Conservation (phyloP, 139 green algal genomes). For the Deuterostichococcus epilithicus region DNA sequence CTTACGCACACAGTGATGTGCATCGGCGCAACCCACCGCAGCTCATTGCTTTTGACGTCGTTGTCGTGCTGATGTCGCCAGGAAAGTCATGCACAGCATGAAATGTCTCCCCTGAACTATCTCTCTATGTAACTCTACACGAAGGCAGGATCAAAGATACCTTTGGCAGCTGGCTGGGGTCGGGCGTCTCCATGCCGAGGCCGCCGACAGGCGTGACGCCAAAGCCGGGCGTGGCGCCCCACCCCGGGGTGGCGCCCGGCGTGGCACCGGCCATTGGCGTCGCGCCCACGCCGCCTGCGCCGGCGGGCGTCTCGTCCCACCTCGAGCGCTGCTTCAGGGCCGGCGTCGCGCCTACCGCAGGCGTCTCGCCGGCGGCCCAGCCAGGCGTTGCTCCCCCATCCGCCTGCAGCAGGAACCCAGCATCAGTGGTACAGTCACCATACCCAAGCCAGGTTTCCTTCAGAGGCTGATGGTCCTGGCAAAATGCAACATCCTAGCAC, state of each 20-base stretch:
- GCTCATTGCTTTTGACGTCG: too few species aligned
- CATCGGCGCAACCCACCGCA: too few species aligned
- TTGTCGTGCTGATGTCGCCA: too few species aligned
- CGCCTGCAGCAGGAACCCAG: constrained; percentile 3
- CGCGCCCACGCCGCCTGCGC: not conserved
- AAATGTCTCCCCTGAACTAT: too few species aligned
- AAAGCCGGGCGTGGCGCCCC: constrained; percentile 57
- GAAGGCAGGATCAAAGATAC: too few species aligned
- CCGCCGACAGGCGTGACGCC: constrained; percentile 32
- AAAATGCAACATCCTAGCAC: too few species aligned
- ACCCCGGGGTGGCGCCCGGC: constrained; percentile 46
- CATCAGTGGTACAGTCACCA: too few species aligned
- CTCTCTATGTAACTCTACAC: too few species aligned
- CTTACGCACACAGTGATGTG: constrained; percentile 54
- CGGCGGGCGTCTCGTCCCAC: constrained; percentile 85
- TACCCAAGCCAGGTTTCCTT: too few species aligned
- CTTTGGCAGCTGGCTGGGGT: constrained; percentile 20
- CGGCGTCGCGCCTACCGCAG: constrained; percentile 30
- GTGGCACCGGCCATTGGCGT: constrained; percentile 38
- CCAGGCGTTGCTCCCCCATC: constrained; percentile 35
- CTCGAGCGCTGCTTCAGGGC: constrained; percentile 57
- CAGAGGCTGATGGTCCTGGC: too few species aligned
- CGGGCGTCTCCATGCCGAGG: constrained; percentile 70
- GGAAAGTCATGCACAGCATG: not conserved
- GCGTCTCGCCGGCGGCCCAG: constrained; percentile 29